Base-by-base conservation (phyloP, 306 rosid species). In the Gillenia trifoliata region DNA sequence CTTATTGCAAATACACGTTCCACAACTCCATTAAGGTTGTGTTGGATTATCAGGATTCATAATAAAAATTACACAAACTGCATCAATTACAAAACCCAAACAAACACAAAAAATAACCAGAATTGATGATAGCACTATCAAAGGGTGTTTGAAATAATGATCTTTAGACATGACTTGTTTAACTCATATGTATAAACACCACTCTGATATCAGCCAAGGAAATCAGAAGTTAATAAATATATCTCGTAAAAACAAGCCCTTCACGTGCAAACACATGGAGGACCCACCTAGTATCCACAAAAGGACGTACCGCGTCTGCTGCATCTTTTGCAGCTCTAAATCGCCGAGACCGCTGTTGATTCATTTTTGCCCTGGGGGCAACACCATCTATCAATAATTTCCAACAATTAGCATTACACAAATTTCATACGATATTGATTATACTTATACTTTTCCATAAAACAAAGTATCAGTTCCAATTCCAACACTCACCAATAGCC, bases 361-460 rank as follows among this genome's bases (percentile, higher is more conserved):
- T 95, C 99, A 95, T 95, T 80, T 95, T 95, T n/a, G 99, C 99
- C 89, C 99, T 89, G 3, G 99, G 99, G 56, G 99, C 99, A 86
- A 95, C 99, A 77, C 99, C 99, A 79, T 95, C 99, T 95, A 83
- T 63, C 72, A 79, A 57, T 73, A 45, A 64, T 47, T 64, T 60
- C 23, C 72, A 62, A 28, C 64, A 28, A 71, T 71, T 49, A 82
- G 80, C 33, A 77, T 76, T 59, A 59, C 11, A 76, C 19, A 82
- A 62, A 65, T 8, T 34, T 47, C 54, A 76, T 70, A 62, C 6
- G 19, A 69, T 34, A 20, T 56, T 19, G 61, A 63, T 29, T 57
- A n/a, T 43, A 20, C 23, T 59, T 20, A 3, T 25, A 65, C 20
- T 30, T 69, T 25, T 29, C 7, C 16, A 70, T 19, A 4, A 60